Conservation (phyloP, 75 land plant species). For the Selaginella moellendorffii region DNA sequence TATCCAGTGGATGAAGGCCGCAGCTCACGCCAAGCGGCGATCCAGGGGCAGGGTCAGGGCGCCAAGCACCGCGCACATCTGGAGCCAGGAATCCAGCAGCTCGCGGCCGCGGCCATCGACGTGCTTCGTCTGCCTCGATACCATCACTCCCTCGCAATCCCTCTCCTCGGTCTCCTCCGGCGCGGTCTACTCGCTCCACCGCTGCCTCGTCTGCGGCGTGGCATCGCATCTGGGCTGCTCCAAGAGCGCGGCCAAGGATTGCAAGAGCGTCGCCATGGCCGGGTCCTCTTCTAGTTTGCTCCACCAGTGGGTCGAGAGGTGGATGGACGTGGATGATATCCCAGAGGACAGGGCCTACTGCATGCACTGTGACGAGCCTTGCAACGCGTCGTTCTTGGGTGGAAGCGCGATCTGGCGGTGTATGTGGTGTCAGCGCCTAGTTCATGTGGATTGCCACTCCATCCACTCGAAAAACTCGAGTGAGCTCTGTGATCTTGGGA, state of each 20-base stretch:
- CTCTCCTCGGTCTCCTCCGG: constrained; percentile 31
- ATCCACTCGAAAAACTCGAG: constrained; percentile 48
- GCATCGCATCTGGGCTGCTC: constrained; percentile 62
- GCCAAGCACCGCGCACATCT: constrained; percentile 42
- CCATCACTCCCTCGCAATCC: constrained; percentile 42
- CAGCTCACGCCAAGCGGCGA: constrained; percentile 51
- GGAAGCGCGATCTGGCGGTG: constrained; percentile 72
- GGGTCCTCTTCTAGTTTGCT: constrained; percentile 34
- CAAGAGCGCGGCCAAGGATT: constrained; percentile 55
- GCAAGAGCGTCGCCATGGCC: constrained; percentile 70
- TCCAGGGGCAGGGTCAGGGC: constrained; percentile 18
- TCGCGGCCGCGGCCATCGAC: constrained; percentile 42
- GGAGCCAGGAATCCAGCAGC: constrained; percentile 42
- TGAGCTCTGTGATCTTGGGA: constrained; percentile 79
- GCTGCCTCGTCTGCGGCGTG: constrained; percentile 60
- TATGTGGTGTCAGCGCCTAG: constrained; percentile 76
- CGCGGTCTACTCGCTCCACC: constrained; percentile 19
- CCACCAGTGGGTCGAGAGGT: constrained; percentile 77
- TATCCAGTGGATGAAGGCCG: constrained; percentile 53
- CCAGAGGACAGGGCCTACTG: constrained; percentile 55
- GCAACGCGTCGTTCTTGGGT: constrained; percentile 59
- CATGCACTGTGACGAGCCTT: constrained; percentile 76
- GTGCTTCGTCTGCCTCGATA: constrained; percentile 67
- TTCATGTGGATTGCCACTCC: constrained; percentile 82
- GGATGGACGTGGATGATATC: constrained; percentile 65